phyloP scores from a whole-genome alignment of 768 basidiomycete species.

The Rhodocollybia butyracea region DNA sequence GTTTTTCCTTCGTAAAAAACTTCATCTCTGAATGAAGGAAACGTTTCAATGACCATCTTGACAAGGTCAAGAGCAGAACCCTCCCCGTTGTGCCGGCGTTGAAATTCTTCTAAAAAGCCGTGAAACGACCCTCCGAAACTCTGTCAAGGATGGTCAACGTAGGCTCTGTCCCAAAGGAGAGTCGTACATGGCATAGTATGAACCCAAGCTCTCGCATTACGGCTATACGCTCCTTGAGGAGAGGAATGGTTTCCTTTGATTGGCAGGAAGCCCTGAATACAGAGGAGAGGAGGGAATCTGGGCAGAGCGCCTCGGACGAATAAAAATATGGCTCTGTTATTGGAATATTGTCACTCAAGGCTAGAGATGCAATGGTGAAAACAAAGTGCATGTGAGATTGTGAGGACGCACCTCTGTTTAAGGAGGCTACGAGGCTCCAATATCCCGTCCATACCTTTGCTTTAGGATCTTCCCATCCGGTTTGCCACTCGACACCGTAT shows the following conservation, averaged over 20 bases:
- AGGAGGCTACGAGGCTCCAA: conserved; percentile 80
- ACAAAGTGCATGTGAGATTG: background rate
- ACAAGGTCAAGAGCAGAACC: conserved; percentile 76
- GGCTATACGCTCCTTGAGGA: conserved; percentile 66
- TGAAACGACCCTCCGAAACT: conserved; percentile 69
- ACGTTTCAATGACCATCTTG: conserved; percentile 62
- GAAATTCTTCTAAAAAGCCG: conserved; percentile 62
- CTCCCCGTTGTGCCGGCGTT: conserved; percentile 42
- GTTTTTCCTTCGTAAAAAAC: conserved; percentile 50
- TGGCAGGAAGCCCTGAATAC: conserved; percentile 62
- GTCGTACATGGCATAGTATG: conserved; percentile 64
- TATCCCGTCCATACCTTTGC: conserved; percentile 72
- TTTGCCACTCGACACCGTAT: conserved; percentile 78
- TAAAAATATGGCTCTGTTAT: conserved; percentile 82
- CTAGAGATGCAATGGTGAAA: conserved; percentile 61
- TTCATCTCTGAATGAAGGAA: conserved; percentile 79
- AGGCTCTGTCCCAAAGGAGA: background rate
- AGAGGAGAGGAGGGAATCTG: conserved; percentile 64
- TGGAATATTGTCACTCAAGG: conserved; percentile 72
- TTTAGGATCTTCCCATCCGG: conserved; percentile 50
- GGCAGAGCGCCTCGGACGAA: conserved; percentile 63
- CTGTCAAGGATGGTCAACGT: conserved; percentile 27
- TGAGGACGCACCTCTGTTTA: conserved; percentile 65
- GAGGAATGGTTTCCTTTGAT: conserved; percentile 63
- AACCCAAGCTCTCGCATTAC: conserved; percentile 78